Conservation (phyloP, 2,329 filamentous ascomycete genomes). For the Gaeumannomyces tritici region DNA sequence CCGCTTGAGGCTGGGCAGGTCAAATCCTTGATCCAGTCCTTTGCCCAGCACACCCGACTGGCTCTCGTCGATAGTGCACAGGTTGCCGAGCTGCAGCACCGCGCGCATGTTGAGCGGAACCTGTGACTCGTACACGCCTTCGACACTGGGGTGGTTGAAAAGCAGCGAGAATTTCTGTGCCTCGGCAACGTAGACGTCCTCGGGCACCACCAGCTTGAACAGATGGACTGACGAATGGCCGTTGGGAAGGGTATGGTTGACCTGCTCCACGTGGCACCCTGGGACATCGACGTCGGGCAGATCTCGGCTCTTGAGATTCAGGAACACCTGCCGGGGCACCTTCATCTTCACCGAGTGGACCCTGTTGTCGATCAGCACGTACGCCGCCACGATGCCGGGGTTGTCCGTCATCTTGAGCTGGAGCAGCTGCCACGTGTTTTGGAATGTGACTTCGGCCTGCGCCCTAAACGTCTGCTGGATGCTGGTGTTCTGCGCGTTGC, state of each 20-base stretch:
- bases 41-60: constrained; percentile 87
- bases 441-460: constrained; percentile 82
- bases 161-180: constrained; percentile 71
- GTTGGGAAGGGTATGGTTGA: constrained; percentile 87
- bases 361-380: constrained; percentile 88
- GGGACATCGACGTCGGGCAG: constrained; percentile 81
- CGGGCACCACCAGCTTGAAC: constrained; percentile 85
- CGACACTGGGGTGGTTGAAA: constrained; percentile 88
- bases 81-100: constrained; percentile 78
- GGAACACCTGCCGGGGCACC: constrained; percentile 79
- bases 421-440: constrained; percentile 89
- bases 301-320: constrained; percentile 83
- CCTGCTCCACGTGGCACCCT: constrained; percentile 83
- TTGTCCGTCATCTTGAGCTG: constrained; percentile 76
- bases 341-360: constrained; percentile 81
- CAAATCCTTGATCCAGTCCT: constrained; percentile 88
- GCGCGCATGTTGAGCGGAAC: constrained; percentile 80
- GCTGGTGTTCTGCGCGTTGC: constrained; percentile 49
- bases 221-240: constrained; percentile 89
- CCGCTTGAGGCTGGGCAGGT: constrained; percentile 65
- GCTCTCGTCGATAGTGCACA: constrained; percentile 86
- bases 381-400: constrained; percentile 78
- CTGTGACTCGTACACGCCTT: constrained; percentile 94
- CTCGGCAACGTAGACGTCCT: constrained; percentile 79
- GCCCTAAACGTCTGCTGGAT: constrained; percentile 72